Conservation (phyloP, 768 basidiomycete genomes). For the Hygrophoropsis aurantiaca region DNA sequence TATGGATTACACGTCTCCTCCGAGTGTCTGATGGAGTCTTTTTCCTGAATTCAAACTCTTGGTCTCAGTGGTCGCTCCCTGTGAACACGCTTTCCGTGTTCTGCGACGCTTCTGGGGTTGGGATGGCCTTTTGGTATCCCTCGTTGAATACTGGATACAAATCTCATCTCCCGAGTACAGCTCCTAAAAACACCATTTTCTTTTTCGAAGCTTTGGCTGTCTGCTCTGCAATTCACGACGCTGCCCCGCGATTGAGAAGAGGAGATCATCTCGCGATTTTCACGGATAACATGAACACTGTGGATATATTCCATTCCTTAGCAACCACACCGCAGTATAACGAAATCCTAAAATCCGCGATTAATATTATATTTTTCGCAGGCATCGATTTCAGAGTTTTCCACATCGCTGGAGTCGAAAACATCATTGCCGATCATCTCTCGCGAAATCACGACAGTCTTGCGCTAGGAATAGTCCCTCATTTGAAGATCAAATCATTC, state of each 20-base stretch:
- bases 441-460: conserved; percentile 18
- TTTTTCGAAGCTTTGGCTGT: conserved; percentile 26
- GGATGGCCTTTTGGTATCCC: conserved; percentile 26
- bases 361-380: too few species aligned
- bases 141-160: too few species aligned
- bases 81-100: neutral
- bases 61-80: neutral
- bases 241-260: too few species aligned
- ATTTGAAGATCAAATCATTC: conserved; percentile 5
- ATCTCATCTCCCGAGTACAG: conserved; percentile 16
- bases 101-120: conserved; percentile 24
- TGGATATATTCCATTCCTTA: conserved; percentile 31
- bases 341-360: too few species aligned
- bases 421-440: conserved; percentile 25
- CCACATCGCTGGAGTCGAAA: too few species aligned
- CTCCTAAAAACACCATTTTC: conserved; percentile 18
- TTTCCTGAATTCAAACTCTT: conserved; percentile 20
- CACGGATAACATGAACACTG: conserved; percentile 34
- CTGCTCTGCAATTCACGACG: conserved; percentile 13
- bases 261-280: conserved; percentile 13
- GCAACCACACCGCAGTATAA: conserved; percentile 4
- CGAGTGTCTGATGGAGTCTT: conserved; percentile 15
- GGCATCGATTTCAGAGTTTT: too few species aligned
- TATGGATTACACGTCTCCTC: conserved; percentile 33
- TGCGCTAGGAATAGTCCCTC: conserved; percentile 5